A percentile compares a stretch with the other conserved stretches of the same genome.
phyloP scores from a whole-genome alignment of 2,329 filamentous ascomycete species.

The Botrytis fabae region DNA sequence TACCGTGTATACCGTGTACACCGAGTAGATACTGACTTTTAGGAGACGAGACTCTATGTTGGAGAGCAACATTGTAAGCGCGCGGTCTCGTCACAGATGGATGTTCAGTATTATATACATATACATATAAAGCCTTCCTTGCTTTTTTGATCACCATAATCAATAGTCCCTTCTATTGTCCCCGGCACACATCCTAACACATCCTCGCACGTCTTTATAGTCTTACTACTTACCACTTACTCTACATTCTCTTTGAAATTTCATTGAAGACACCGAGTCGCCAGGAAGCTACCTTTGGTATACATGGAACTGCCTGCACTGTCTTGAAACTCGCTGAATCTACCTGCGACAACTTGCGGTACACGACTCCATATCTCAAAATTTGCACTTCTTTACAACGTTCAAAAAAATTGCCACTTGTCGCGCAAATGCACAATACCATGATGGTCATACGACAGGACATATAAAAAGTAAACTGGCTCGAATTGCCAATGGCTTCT shows the following conservation, averaged over 20 bases:
- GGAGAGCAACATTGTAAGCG: neutral
- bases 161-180: constrained; percentile 4
- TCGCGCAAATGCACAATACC: neutral
- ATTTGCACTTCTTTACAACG: neutral
- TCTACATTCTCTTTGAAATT: neutral
- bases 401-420: neutral
- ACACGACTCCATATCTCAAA: neutral
- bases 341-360: neutral
- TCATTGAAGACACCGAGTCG: neutral
- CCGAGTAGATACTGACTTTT: neutral
- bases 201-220: neutral
- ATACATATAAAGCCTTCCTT: neutral
- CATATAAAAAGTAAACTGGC: neutral
- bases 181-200: too few relatives aligned
- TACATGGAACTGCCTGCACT: neutral
- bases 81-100: neutral
- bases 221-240: neutral
- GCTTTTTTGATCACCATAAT: neutral
- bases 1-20: neutral
- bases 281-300: neutral
- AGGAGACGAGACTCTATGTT: neutral
- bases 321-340: constrained; percentile 1
- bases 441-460: constrained; percentile 24
- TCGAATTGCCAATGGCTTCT: constrained; percentile 32
- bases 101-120: neutral